Percentiles rank a stretch among this genome's conserved stretches.
Evolutionary conservation across 2,329 filamentous ascomycete genomes (phyloP).

Genomic region (Phyllosticta paracitricarpa): DNA sequence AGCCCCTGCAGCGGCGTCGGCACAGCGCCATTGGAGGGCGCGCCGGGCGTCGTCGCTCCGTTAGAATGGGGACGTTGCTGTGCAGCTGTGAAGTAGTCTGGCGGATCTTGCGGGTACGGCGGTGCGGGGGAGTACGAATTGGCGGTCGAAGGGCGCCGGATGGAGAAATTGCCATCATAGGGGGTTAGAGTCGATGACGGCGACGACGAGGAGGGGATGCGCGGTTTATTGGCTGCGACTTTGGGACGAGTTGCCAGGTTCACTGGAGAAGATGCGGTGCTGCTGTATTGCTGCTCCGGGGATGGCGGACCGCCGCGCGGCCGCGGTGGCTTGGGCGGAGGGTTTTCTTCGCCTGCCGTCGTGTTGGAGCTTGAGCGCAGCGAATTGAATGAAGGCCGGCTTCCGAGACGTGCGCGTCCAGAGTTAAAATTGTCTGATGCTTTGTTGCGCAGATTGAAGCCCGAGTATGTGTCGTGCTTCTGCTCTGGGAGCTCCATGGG

Average conservation of each 20-base stretch:
- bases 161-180: not conserved
- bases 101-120: not conserved
- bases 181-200: not conserved
- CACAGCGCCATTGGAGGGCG: not conserved
- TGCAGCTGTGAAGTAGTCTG: conserved; percentile 5
- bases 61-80: not conserved
- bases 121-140: conserved; percentile 31
- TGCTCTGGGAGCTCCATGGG: conserved; percentile 41
- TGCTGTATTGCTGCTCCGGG: not conserved
- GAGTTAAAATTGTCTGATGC: conserved; percentile 20
- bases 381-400: conserved; percentile 22
- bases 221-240: conserved; percentile 13
- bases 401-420: conserved; percentile 14
- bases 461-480: conserved; percentile 35
- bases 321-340: conserved; percentile 7
- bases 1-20: conserved; percentile 10
- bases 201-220: not conserved
- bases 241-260: conserved; percentile 21
- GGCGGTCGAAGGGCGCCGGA: conserved; percentile 31
- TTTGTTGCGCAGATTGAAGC: conserved; percentile 37
- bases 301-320: conserved; percentile 2
- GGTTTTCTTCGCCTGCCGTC: not conserved
- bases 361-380: not conserved
- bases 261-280: conserved; percentile 1
- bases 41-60: not conserved